Percentiles rank a stretch among this genome's conserved stretches.
These are phyloP conservation scores for Candida sakaeoensis DNA, from an alignment of 805 yeast genomes.

Conservation along the genomic window DNA sequence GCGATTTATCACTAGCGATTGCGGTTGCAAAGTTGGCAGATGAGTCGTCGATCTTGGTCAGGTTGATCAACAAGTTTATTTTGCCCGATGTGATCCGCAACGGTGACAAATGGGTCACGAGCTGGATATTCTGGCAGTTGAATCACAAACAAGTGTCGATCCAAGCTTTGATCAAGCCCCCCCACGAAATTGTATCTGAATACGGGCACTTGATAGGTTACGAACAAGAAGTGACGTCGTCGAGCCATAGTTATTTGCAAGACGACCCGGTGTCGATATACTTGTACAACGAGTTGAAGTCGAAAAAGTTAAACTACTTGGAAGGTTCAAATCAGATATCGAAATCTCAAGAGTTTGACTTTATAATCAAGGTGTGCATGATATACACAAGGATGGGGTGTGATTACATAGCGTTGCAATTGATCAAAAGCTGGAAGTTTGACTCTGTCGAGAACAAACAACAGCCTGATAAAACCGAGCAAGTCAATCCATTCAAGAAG, in stretches of 20 bases:
- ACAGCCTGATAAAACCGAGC: conserved; percentile 18
- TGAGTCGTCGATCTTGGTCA: conserved; percentile 13
- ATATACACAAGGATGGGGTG: conserved; percentile 90
- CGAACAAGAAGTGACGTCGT: conserved; percentile 5
- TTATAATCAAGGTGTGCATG: conserved; percentile 57
- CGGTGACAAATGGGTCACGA: conserved; percentile 79
- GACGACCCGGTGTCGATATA: conserved; percentile 82
- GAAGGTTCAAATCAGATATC: conserved; percentile 46
- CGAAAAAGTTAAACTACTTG: conserved; percentile 46
- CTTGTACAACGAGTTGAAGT: conserved; percentile 60
- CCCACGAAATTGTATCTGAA: conserved; percentile 29
- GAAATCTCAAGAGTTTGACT: conserved; percentile 51
- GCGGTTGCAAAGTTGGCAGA: conserved; percentile 70
- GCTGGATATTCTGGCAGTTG: conserved; percentile 76
- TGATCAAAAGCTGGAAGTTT: conserved; percentile 70
- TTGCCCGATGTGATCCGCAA: conserved; percentile 53
- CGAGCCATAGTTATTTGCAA: conserved; percentile 39
- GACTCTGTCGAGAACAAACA: conserved; percentile 8
- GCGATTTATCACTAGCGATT: conserved; percentile 71
- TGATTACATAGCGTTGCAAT: conserved; percentile 64
- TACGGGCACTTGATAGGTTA: conserved; percentile 16
- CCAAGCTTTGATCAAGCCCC: conserved; percentile 60
- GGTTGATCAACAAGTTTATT: conserved; percentile 46
- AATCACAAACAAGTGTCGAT: conserved; percentile 43
- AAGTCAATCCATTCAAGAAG: neutral